Evolutionary conservation across 2,329 filamentous ascomycete species (phyloP), one percentile per base, ranked within the genome.

Genomic region (Sclerotinia minor): DNA sequence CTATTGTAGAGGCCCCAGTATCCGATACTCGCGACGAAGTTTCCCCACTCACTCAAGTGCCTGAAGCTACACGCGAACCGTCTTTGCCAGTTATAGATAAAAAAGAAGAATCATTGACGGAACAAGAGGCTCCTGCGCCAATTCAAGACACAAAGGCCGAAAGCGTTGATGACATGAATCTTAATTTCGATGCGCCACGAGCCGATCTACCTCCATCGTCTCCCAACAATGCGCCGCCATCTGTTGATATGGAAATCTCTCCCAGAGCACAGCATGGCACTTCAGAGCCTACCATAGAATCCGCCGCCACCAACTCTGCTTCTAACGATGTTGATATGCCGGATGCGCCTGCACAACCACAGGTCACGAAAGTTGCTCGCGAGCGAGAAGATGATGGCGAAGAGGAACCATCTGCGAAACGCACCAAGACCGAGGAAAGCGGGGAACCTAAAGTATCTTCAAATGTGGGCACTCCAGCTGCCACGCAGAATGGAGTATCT

Each of bases 371-470:
- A 79, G 76, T 90, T 17, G 83, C 92, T 1, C 88, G 92, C 15
- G 90, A 89, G 72, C 89, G 94, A 19, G 92, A 96, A 68, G 89
- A 92, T 5, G 92, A 96, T 71, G 80, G 81, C 21, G 81, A 82
- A 0, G 80, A 80, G 19, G 86, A 92, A 71, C 92, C 89, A 65
- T 86, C 86, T 21, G 86, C 92, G 1, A 97, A 97, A 81, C 89
- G 94, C 35, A 87, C 91, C 49, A 94, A 89, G 79, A 90, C 92
- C 0, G 90, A 91, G 21, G 81, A 82, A 17, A 64, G 58, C 21
- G 65, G 53, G 9, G 53, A 50, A 17, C 26, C 29, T 45, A 69
- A 29, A n/a, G 49, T 17, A 32, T 45, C 77, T 68, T 70, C 71
- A 47, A 66, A 72, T 61, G 60, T 72, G 50, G 64, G 29, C 9